Evolutionary conservation across 441 rosid genomes (phyloP).

Genomic region (Adansonia rubrostipa): DNA sequence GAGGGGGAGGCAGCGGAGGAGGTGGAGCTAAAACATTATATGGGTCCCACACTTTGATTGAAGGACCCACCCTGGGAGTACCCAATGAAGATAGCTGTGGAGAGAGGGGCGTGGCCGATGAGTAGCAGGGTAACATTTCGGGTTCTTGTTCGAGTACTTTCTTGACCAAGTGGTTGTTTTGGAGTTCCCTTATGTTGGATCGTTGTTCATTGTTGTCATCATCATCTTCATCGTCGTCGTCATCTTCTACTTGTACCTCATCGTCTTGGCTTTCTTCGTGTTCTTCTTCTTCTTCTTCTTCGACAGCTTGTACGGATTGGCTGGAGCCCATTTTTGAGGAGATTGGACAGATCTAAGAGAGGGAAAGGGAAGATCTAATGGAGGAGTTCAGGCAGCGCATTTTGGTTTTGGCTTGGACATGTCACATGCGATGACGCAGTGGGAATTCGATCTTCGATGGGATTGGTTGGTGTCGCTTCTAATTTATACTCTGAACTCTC

Average conservation of each 20-base stretch:
- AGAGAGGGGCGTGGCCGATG: constrained; percentile 89
- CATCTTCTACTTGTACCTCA: constrained; percentile 41
- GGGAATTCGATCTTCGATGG: neutral
- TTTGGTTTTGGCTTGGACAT: neutral
- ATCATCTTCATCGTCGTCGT: constrained; percentile 48
- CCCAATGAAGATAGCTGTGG: constrained; percentile 89
- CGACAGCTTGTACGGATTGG: constrained; percentile 54
- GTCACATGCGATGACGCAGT: neutral
- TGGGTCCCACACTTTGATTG: constrained; percentile 96
- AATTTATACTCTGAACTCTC: no score
- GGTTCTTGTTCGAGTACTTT: constrained; percentile 92
- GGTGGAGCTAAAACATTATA: constrained; percentile 86
- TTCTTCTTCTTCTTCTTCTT: neutral
- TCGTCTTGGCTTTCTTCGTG: constrained; percentile 48
- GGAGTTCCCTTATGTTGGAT: constrained; percentile 36
- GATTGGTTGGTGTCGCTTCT: neutral
- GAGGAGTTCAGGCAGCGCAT: constrained; percentile 21
- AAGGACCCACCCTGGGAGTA: constrained; percentile 87
- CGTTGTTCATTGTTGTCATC: constrained; percentile 45
- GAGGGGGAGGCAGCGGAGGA: constrained; percentile 54
- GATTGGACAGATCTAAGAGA: constrained; percentile 15
- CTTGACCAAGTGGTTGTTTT: constrained; percentile 54
- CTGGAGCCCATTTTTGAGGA: constrained; percentile 62
- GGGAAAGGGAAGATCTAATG: constrained; percentile 28
- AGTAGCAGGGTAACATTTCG: constrained; percentile 84